Percentiles rank a stretch among this genome's conserved stretches.
Conservation (phyloP, 2,329 filamentous ascomycete species). For the Sphaerostilbella broomeana region DNA sequence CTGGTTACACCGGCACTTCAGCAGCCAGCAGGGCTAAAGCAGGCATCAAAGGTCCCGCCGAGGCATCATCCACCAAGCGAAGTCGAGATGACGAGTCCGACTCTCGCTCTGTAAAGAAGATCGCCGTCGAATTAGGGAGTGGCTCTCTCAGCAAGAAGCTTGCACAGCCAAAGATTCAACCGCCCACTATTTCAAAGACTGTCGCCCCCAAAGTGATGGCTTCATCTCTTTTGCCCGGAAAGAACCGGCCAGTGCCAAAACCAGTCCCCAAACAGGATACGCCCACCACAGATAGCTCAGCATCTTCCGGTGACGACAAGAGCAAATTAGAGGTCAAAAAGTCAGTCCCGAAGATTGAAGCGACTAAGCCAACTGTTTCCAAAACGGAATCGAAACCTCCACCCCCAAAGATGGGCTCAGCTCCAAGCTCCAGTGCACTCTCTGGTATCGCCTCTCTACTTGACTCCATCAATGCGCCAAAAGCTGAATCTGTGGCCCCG, state of each 20-base stretch:
- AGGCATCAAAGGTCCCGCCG: conserved; percentile 24
- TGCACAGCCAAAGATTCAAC: conserved; percentile 29
- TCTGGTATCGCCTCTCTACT: conserved; percentile 51
- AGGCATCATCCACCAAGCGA: conserved; percentile 29
- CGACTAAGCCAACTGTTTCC: conserved; percentile 16
- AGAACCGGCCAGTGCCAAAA: conserved; percentile 39
- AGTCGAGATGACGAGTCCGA: conserved; percentile 36
- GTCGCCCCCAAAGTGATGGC: conserved; percentile 25
- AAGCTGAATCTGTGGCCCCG: conserved; percentile 32
- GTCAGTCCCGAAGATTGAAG: conserved; percentile 14
- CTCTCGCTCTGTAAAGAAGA: conserved; percentile 35
- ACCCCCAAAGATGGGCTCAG: conserved; percentile 23
- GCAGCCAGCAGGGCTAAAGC: conserved; percentile 33
- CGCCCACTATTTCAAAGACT: conserved; percentile 24
- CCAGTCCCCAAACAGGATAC: conserved; percentile 32
- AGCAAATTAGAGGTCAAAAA: conserved; percentile 25
- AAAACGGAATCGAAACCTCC: conserved; percentile 26
- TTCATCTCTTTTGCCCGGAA: conserved; percentile 41
- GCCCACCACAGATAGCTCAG: conserved; percentile 20
- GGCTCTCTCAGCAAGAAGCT: conserved; percentile 35
- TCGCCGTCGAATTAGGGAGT: conserved; percentile 34
- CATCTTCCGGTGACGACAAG: conserved; percentile 26
- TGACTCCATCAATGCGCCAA: conserved; percentile 42
- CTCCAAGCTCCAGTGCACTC: conserved; percentile 29
- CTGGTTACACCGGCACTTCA: conserved; percentile 35